Evolutionary conservation across 1,284 basidiomycete genomes (phyloP).

Genomic region (Trichosporon asahii): DNA sequence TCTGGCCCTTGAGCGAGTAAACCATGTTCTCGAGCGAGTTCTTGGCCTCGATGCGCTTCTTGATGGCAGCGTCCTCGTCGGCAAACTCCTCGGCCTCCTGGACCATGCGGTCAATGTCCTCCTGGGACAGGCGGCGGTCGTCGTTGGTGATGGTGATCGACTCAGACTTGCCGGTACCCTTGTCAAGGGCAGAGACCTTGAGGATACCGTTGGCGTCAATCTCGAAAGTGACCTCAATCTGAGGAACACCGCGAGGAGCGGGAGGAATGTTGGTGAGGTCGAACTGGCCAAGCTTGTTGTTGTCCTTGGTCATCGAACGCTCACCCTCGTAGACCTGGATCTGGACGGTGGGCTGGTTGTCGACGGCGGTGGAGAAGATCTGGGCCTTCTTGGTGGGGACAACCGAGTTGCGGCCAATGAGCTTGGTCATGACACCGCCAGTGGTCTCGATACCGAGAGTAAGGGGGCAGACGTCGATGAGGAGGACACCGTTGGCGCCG

Average conservation of each 20-base stretch:
- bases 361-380: conserved; percentile 94
- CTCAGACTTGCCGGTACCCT: conserved; percentile 88
- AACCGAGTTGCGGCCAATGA: conserved; percentile 91
- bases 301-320: conserved; percentile 93
- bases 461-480: conserved; percentile 94
- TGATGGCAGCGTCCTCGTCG: conserved; percentile 76
- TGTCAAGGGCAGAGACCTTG: conserved; percentile 82
- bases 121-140: conserved; percentile 67
- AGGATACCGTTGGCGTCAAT: conserved; percentile 89
- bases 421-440: conserved; percentile 96
- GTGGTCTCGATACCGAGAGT: conserved; percentile 98
- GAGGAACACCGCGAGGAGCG: conserved; percentile 89
- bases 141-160: conserved; percentile 80
- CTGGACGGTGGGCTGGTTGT: conserved; percentile 87
- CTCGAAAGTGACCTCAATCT: conserved; percentile 92
- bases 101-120: conserved; percentile 90
- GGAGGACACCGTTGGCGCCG: conserved; percentile 93
- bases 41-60: conserved; percentile 73
- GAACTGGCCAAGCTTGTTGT: conserved; percentile 96
- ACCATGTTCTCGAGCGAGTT: conserved; percentile 42
- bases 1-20: conserved; percentile 80
- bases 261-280: conserved; percentile 90
- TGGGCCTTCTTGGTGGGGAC: conserved; percentile 99
- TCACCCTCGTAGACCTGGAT: conserved; percentile 92
- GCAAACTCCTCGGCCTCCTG: conserved; percentile 84